Percentiles rank a stretch among this genome's conserved stretches.
Conservation (phyloP, 2,329 filamentous ascomycete genomes). For the Cladophialophora yegresii region DNA sequence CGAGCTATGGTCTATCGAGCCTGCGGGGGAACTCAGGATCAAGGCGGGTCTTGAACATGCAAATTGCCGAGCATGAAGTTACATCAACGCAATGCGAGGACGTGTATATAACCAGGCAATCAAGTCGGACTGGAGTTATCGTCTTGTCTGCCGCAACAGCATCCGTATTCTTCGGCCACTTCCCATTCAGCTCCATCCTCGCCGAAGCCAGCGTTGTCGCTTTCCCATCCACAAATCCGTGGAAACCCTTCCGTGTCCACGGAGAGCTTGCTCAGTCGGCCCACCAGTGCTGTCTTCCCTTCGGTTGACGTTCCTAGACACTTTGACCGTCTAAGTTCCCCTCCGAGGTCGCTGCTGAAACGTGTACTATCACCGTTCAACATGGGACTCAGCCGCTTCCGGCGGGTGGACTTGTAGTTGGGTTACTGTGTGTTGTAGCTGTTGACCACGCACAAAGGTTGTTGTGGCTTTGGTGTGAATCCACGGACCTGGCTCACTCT, state of each 20-base stretch:
- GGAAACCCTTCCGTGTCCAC: not conserved
- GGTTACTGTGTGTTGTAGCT: not conserved
- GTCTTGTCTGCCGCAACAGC: slow-evolving; percentile 1
- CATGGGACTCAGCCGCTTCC: not conserved
- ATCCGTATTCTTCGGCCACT: not conserved
- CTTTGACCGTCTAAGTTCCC: not conserved
- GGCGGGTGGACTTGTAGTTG: not conserved
- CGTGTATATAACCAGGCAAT: slow-evolving; percentile 42
- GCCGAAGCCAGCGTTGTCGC: not conserved
- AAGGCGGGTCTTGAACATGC: slow-evolving; percentile 5
- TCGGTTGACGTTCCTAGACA: not conserved
- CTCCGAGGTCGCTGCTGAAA: not conserved
- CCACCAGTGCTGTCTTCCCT: not conserved
- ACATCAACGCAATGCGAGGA: slow-evolving; percentile 37
- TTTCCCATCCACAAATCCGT: not conserved
- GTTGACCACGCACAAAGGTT: not conserved
- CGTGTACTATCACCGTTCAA: not conserved
- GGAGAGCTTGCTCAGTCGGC: not conserved
- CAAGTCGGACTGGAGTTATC: slow-evolving; percentile 5
- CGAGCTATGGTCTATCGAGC: not conserved
- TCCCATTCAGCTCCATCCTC: not conserved
- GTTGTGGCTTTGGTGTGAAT: not conserved
- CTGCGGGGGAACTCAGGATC: not conserved
- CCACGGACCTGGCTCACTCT: slow-evolving; percentile 49
- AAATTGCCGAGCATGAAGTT: slow-evolving; percentile 36